Base-by-base conservation (phyloP, 2,329 filamentous ascomycete species). In the Alternaria sp. region DNA sequence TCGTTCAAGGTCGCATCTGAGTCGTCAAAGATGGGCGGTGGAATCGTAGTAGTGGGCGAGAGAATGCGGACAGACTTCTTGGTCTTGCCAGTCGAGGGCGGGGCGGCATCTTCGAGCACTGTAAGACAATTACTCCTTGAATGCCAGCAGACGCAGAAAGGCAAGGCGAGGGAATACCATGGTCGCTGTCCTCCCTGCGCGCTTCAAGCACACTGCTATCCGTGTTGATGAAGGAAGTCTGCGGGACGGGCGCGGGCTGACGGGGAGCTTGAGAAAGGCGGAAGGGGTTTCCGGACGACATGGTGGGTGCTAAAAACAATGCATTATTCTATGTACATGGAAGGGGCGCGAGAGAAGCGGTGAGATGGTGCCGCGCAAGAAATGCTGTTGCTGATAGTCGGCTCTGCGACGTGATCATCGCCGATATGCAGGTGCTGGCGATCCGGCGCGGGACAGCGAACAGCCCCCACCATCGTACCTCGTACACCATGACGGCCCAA, bases 1-100 rank as follows among this genome's bases (percentile, higher is more conserved):
- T 69, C 68, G 49, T 62, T 60, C 21, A 61, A 62, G 54, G 66
- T 66, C 47, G 61, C 66, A 57, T 73, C 67, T 61, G 58, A 64
- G 63, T 74, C 64, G 64, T 71, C 64, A 57, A 68, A 62, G 30
- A 77, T 69, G 71, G 77, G 74, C 73, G 73, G 77, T 64, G 77
- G 73, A 55, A 73, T 72, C 54, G 77, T 76, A 25, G 75, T 74
- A 36, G 80, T 75, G 44, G 81, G 80, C 50, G 81, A 81, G 58
- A 79, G 79, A 72, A 83, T 82, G 72, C 89, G 87, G 64, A 92
- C 90, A 72, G 74, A 74, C 69, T 87, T 90, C 80, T 91, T 91
- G 62, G 86, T 83, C 74, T 70, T 74, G 61, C 36, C 36, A 40
- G 70, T 68, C 62, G 65, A 62, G 66, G 54, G 55, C 47, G 74